phyloP scores from a whole-genome alignment of 2,329 filamentous ascomycete species.

The Coleophoma eucalyptorum region DNA sequence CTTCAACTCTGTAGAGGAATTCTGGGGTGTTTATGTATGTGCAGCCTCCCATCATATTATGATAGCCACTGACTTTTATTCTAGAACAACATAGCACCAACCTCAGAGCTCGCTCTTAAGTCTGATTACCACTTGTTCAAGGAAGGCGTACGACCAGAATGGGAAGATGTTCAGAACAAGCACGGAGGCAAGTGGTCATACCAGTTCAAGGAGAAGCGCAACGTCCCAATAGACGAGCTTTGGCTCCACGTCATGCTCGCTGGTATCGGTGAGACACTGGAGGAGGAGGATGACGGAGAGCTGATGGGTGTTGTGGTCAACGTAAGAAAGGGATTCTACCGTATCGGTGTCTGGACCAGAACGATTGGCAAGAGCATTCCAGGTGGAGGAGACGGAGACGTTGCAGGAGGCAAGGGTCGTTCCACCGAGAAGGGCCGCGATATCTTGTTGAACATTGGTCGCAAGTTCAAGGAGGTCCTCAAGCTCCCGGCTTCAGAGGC shows the following conservation, averaged over 20 bases:
- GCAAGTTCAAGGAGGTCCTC: slow-evolving; percentile 88
- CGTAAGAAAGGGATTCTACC: slow-evolving; percentile 96
- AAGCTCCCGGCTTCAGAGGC: slow-evolving; percentile 71
- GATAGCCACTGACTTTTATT: slow-evolving; percentile 4
- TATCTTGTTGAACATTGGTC: slow-evolving; percentile 78
- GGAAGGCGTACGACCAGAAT: slow-evolving; percentile 92
- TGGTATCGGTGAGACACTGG: slow-evolving; percentile 95
- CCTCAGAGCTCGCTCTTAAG: slow-evolving; percentile 93
- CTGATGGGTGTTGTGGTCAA: slow-evolving; percentile 99
- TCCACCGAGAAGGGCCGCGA: slow-evolving; percentile 79
- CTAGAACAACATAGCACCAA: slow-evolving; percentile 97
- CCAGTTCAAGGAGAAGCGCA: slow-evolving; percentile 94
- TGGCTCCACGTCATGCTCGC: slow-evolving; percentile 98
- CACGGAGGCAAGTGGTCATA: slow-evolving; percentile 99
- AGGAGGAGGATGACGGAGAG: slow-evolving; percentile 94
- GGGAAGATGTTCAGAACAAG: slow-evolving; percentile 98
- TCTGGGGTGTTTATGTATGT: slow-evolving; percentile 98
- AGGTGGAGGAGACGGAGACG: slow-evolving; percentile 68
- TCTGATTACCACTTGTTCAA: slow-evolving; percentile 99
- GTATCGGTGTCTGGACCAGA: slow-evolving; percentile 95
- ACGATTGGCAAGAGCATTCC: slow-evolving; percentile 84
- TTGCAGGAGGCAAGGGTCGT: slow-evolving; percentile 74
- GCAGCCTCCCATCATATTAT: not conserved
- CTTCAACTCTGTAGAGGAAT: slow-evolving; percentile 98
- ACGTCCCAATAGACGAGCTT: slow-evolving; percentile 85